phyloP scores from a whole-genome alignment of 2,329 filamentous ascomycete species.

The Gnomoniopsis sp. region DNA sequence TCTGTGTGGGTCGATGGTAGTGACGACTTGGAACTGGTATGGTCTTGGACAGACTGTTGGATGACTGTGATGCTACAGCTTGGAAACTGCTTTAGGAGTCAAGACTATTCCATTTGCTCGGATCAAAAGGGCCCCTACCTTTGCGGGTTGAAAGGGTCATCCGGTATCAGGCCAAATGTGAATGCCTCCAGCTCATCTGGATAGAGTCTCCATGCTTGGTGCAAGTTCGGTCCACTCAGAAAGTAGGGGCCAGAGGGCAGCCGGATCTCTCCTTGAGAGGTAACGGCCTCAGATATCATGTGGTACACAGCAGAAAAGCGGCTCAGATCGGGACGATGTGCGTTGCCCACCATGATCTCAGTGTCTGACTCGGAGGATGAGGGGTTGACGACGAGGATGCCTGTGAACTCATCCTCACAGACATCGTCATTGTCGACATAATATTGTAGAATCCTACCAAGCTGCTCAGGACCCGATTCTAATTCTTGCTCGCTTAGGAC shows the following conservation, averaged over 20 bases:
- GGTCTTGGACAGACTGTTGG: conserved; percentile 23
- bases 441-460: conserved; percentile 31
- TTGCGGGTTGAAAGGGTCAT: conserved; percentile 23
- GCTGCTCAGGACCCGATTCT: conserved; percentile 26
- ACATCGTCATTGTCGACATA: conserved; percentile 36
- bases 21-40: conserved; percentile 18
- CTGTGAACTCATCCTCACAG: conserved; percentile 35
- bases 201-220: conserved; percentile 40
- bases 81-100: conserved; percentile 26
- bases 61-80: conserved; percentile 25
- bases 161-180: conserved; percentile 33
- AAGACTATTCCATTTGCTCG: not conserved
- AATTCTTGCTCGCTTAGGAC: conserved; percentile 36
- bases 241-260: conserved; percentile 40
- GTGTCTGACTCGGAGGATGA: conserved; percentile 18
- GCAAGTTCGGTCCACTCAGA: conserved; percentile 36
- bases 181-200: conserved; percentile 35
- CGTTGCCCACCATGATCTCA: not conserved
- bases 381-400: conserved; percentile 36
- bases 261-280: conserved; percentile 3
- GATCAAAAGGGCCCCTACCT: not conserved
- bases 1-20: conserved; percentile 4
- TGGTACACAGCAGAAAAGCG: conserved; percentile 8
- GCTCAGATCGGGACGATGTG: not conserved
- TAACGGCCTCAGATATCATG: not conserved